Evolutionary conservation across 73 alveolate genomes (phyloP).

Genomic region (Paramecium tetraurelia): DNA sequence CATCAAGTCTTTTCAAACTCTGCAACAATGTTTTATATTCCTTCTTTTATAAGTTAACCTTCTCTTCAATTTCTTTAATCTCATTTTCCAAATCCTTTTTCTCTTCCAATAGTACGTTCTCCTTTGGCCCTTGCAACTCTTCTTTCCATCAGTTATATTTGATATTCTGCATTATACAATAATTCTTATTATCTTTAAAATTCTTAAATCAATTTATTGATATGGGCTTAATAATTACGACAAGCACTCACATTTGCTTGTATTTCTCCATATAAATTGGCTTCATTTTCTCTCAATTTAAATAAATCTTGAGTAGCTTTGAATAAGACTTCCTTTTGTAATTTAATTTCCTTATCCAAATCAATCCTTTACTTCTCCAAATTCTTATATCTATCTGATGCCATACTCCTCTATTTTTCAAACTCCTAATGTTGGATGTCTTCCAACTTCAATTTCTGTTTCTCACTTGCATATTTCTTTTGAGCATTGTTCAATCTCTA

Average conservation of each 20-base stretch:
- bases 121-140: constrained; percentile 93
- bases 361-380: constrained; percentile 77
- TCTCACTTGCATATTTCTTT: constrained; percentile 79
- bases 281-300: constrained; percentile 93
- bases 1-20: constrained; percentile 77
- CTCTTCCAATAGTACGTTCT: constrained; percentile 93
- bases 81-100: constrained; percentile 87
- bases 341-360: constrained; percentile 86
- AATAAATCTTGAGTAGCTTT: constrained; percentile 89
- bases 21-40: constrained; percentile 66
- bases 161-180: constrained; percentile 92
- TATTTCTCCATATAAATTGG: constrained; percentile 93
- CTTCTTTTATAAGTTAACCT: constrained; percentile 71
- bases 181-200: constrained; percentile 90
- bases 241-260: constrained; percentile 91
- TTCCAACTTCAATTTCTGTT: constrained; percentile 83
- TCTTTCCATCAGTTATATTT: constrained; percentile 95
- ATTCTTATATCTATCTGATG: constrained; percentile 79
- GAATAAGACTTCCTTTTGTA: constrained; percentile 85
- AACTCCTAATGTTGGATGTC: constrained; percentile 78
- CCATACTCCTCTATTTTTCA: constrained; percentile 71
- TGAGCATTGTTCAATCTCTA: constrained; percentile 81
- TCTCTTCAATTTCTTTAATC: constrained; percentile 80
- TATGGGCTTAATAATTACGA: constrained; percentile 87
- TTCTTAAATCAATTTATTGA: constrained; percentile 90